Evolutionary conservation across 1,284 basidiomycete genomes (phyloP), one percentile per base, ranked within the genome.

Genomic region (Trametes sp.): DNA sequence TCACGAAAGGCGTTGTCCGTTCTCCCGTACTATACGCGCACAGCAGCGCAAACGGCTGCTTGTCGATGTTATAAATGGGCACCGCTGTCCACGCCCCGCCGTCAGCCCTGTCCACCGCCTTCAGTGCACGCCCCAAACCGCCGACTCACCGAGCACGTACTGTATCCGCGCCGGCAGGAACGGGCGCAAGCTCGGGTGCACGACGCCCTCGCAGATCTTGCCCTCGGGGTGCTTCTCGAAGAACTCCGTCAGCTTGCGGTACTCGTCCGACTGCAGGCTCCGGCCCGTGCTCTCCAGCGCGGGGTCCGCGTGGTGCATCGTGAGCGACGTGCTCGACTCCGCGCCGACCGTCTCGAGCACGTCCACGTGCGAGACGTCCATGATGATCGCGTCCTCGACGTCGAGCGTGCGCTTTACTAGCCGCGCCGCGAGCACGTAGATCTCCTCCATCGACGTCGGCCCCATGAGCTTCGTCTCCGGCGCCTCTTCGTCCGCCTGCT

Each of bases 21-120:
- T 92, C 88, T 45, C 88, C 87, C 0, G 90, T 92, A 74, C 92
- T 93, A 77, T 96, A 98, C 4, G 94, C 95, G 70, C 94, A 96
- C 38, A 98, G 82, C 69, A 98, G 76, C 2, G 95, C 95, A 72
- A 98, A 98, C 0, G 96, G 95, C 59, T 91, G 88, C 77, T 95
- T 94, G 79, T 98, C 94, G 58, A 98, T 89, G 66, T 96, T 96
- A 76, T 94, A 96, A 53, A 98, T 92, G 1, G 96, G 96, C 21
- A 97, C 93, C 57, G 88, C 92, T 93, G 61, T 24, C n/a, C 24
- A 31, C 4, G 36, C 57, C 11, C 33, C 48, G 35, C 16, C 14
- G 28, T 55, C 14, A 57, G 38, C 13, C 38, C 10, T 31, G 4
- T 21, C n/a, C 46, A 45, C 35, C 66, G 49, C 28, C n/a, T 21